Evolutionary conservation across 1,284 basidiomycete genomes (phyloP).

Genomic region (Marasmius sp.): DNA sequence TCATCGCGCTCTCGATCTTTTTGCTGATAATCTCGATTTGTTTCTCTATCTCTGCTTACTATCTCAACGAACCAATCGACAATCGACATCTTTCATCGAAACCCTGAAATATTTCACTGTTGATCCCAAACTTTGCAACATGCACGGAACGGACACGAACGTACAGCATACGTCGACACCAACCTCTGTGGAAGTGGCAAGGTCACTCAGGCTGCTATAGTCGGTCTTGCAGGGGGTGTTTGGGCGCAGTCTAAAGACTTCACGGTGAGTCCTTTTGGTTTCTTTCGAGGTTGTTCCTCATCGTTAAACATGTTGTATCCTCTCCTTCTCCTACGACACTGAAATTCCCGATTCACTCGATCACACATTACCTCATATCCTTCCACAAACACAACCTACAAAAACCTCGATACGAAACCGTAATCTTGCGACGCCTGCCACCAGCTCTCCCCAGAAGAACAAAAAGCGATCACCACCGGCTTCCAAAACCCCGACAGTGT

Average conservation of each 20-base stretch:
- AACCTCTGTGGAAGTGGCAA: slow-evolving; percentile 82
- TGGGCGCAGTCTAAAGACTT: slow-evolving; percentile 85
- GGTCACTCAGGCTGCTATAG: slow-evolving; percentile 79
- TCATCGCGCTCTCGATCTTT: neutral
- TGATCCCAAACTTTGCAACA: no score
- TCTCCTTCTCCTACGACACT: no score
- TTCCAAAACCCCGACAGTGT: slow-evolving; percentile 48
- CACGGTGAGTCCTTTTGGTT: slow-evolving; percentile 54
- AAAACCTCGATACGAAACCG: no score
- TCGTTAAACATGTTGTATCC: no score
- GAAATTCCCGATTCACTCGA: no score
- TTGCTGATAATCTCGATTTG: neutral
- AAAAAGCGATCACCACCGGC: slow-evolving; percentile 62
- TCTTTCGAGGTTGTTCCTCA: slow-evolving; percentile 3
- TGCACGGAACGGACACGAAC: no score
- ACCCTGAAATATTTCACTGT: no score
- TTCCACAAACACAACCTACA: no score
- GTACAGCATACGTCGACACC: slow-evolving; percentile 81
- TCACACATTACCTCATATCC: no score
- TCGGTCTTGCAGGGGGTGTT: slow-evolving; percentile 83
- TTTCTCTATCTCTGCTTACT: neutral
- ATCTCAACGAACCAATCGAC: neutral
- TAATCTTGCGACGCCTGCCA: no score
- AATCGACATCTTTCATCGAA: no score
- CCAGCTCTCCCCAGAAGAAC: slow-evolving; percentile 77